Evolutionary conservation across 805 yeast genomes (phyloP), one percentile per base, ranked within the genome.

Genomic region (Metschnikowia drakensbergensis): DNA sequence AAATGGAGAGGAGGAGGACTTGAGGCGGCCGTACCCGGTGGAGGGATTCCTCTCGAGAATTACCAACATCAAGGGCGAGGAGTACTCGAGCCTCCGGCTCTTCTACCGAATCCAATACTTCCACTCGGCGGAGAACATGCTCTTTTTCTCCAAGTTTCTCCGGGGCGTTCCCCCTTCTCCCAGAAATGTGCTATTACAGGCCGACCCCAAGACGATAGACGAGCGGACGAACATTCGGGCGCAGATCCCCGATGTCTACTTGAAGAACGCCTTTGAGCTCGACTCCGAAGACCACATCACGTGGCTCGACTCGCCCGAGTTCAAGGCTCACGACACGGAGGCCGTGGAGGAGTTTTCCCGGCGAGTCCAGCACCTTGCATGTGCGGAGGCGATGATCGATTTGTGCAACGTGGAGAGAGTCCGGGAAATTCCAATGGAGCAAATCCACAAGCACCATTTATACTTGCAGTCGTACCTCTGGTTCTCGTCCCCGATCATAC

Each of bases 21-120:
- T 33, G 32, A 6, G 9, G 42, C 45, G 96, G 86, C 97, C 97
- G 0, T 45, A 67, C 0, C 83, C 96, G 0, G 64, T 89, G 7
- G 98, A 92, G 66, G 98, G 98, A 0, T 90, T 86, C 61, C 63
- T 91, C 22, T 68, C 79, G 3, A 74, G 83, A 43, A 61, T 84
- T 29, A 75, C 83, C 0, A 74, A 80, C 38, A 71, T 77, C 49
- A 60, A 64, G 5, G 88, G 88, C 0, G 60, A 57, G 53, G 58
- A 64, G 54, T 51, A 65, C 59, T 50, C 65, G 45, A 49, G 72
- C 7, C 59, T 73, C 4, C 69, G 73, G 30, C 65, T 76, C 31
- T 75, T 79, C 47, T 75, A 75, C 54, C 80, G 77, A 47, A 65
- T 83, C 38, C 75, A 75, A 51, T 91, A 90, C 64, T 79, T 86